A percentile compares a stretch with the other conserved stretches of the same genome.
These are phyloP conservation scores for Pleurotus salmoneostramineus DNA, from an alignment of 768 basidiomycete species.

Conservation along the genomic window DNA sequence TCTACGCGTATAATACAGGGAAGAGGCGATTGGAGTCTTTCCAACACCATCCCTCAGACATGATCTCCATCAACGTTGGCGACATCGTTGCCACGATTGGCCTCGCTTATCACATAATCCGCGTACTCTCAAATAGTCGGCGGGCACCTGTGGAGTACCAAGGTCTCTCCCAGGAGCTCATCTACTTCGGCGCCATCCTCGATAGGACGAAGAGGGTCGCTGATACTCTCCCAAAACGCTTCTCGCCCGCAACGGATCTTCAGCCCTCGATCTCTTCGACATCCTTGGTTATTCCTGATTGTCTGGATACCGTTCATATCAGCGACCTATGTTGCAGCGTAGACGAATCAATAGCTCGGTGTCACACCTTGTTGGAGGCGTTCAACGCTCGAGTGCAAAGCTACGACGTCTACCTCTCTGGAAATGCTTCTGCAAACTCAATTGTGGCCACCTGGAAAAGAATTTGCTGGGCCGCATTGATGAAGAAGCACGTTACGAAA, in stretches of 20 bases:
- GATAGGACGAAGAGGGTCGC: not conserved
- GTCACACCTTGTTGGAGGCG: not conserved
- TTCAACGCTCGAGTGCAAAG: not conserved
- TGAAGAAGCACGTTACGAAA: not conserved
- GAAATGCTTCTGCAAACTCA: not conserved
- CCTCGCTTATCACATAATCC: not conserved
- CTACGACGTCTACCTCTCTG: not conserved
- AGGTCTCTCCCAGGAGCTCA: not conserved
- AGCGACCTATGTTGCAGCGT: not conserved
- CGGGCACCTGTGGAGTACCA: not conserved
- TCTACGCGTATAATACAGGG: no score
- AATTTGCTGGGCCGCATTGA: constrained; percentile 2
- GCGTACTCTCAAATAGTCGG: not conserved
- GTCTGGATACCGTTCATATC: not conserved
- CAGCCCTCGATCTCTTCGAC: not conserved
- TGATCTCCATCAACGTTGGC: not conserved
- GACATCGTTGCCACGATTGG: not conserved
- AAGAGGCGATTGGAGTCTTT: no score
- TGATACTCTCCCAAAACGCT: not conserved
- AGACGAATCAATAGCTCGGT: not conserved
- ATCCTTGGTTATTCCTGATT: not conserved
- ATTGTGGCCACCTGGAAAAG: constrained; percentile 1
- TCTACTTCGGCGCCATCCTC: not conserved
- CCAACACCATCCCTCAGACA: not conserved
- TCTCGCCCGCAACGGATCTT: not conserved